A percentile compares a stretch with the other conserved stretches of the same genome.
These are phyloP conservation scores for Prunella vulgaris DNA, from an alignment of 257 asterid species.

Conservation along the genomic window DNA sequence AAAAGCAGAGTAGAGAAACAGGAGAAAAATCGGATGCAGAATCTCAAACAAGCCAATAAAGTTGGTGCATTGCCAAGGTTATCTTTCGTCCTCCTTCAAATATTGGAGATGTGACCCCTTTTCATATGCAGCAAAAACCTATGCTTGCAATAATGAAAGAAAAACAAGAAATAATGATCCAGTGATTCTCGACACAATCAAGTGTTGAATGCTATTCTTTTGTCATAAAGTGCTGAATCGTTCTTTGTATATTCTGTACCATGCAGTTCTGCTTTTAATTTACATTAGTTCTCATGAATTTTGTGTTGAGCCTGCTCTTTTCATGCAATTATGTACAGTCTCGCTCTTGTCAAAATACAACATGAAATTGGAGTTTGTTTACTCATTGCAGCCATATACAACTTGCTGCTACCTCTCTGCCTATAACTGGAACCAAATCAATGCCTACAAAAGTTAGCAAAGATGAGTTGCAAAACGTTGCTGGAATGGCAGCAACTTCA, in stretches of 20 bases:
- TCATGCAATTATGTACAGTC: neutral
- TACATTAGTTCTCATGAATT: neutral
- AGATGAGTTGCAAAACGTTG: constrained; percentile 82
- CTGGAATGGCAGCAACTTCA: constrained; percentile 88
- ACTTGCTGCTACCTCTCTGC: constrained; percentile 86
- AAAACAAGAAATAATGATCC: neutral
- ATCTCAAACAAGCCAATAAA: constrained; percentile 79
- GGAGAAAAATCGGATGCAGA: constrained; percentile 63
- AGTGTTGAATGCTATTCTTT: neutral
- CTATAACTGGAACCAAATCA: constrained; percentile 77
- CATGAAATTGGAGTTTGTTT: constrained; percentile 14
- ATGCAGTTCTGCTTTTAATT: neutral
- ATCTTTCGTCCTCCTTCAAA: constrained; percentile 1
- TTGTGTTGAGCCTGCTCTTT: neutral
- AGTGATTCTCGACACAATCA: too few species aligned
- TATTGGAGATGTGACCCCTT: neutral
- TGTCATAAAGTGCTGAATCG: neutral
- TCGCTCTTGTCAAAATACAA: neutral
- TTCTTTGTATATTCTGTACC: neutral
- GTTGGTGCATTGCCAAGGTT: constrained; percentile 94
- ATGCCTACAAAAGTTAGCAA: constrained; percentile 66
- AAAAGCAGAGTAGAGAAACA: constrained; percentile 77
- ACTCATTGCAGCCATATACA: constrained; percentile 70
- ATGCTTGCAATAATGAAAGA: neutral
- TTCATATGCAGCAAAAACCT: neutral